Base-by-base conservation (phyloP, 768 basidiomycete genomes). In the Lentinula sp. region DNA sequence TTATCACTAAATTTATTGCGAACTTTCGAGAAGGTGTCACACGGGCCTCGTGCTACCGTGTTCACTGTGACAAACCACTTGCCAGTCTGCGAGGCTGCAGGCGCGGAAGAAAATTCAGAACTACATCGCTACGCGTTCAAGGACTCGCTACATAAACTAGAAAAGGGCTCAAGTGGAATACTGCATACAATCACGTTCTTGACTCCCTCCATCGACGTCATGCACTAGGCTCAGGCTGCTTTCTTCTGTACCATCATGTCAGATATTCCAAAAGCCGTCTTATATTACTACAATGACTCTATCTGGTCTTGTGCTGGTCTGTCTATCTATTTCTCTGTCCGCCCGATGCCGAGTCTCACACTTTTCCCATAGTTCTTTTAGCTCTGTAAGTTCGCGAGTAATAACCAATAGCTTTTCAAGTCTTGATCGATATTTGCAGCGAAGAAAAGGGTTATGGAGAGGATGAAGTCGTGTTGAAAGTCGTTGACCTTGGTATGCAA, bases 371-470 rank as follows among this genome's bases (percentile, higher is more conserved):
- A 84, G 86, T 77, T 49, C 78, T 84, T 45, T 74, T 88, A 43
- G 73, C 85, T 15, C 67, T 88, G 86, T 86, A 71, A 73, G 83
- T 51, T 45, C 64, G 18, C 36, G 4, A n/a, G 13, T 18, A 13
- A 28, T 32, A 18, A 15, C 58, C 39, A 16, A 33, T 32, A 3
- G 10, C 16, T 48, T 28, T 36, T 1, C 16, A 16, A 10, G 33
- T 48, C 41, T 33, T 50, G 23, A 60, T 59, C 33, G 8, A 32
- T n/a, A 9, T 37, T 46, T 48, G 20, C 59, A 83, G 81, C 61
- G 77, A 78, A 63, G 93, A 95, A 74, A 95, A 95, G 70, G 93
- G 93, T 1, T 95, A 95, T 66, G 86, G 84, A 3, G 68, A 78
- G 33, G 89, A 93, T 69, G 93, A 95, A 66, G 69, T 92, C 37